Base-by-base conservation (phyloP, 2,329 filamentous ascomycete species). In the Penicillium hesseltinei region DNA sequence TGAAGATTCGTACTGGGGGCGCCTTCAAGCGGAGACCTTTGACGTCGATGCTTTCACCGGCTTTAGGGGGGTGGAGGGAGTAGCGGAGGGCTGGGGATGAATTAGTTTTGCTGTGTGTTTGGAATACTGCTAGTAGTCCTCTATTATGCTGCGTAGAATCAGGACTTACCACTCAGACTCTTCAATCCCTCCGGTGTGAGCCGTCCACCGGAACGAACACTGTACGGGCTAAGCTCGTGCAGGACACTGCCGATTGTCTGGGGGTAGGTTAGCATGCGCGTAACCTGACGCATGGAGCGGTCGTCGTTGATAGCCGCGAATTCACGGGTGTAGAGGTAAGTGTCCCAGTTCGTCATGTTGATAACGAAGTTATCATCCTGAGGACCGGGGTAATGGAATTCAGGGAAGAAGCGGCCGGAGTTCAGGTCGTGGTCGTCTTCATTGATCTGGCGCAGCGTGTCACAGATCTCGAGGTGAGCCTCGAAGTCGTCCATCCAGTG, bases 311-410 rank as follows among this genome's bases (percentile, higher is more conserved):
- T 87, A 5, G 95, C 95, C 64, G 88, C 84, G 69, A 94, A 97
- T 68, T 96, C 89, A 69, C 94, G 84, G 3, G 92, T 95, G 73
- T 96, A 99, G 70, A 99, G 80, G 67, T 95, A 91, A 0, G 94
- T 97, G 75, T 99, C 94, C 94, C 94, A 99, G 74, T 95, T 99
- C 43, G 89, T 96, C 89, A 99, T 92, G 76, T 99, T 99, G 64
- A 97, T 86, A 64, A 94, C 82, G 35, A 92, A 90, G 73, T 97
- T 93, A 63, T 97, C 92, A 73, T 97, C 87, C 77, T 97, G 92
- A 54, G 88, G 82, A 15, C 89, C 90, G 0, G 94, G 92, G 71
- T 96, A 96, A 60, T 92, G 87, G 70, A 96, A 97, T 74, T 99
- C 95, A 15, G 90, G 88, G 75, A 99, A 99, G 74, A 91, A 89